Base-by-base conservation (phyloP, 352 stramenopile genomes). In the Phytophthora foliorum region DNA sequence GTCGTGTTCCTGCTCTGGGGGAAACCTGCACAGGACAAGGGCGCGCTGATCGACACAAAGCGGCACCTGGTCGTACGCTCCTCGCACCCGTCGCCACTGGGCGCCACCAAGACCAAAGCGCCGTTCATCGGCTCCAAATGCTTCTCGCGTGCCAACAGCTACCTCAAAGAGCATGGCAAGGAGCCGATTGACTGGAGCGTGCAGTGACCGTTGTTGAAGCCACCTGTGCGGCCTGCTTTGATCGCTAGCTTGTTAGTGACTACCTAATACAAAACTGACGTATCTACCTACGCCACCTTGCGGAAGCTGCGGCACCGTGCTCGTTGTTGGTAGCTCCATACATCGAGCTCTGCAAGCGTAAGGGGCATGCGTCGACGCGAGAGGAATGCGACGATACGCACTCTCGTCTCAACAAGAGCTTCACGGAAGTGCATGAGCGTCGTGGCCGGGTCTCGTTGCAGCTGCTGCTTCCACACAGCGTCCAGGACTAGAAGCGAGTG, bases 1-100 rank as follows among this genome's bases (percentile, higher is more conserved):
- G 82, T 99, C 17, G 98, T 99, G 0, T 99, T 99, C 76, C 67
- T 99, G 65, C 82, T 99, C 8, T 99, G 98, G 98, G 98, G 98
- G 21, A 99, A 98, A 63, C 97, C 97, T 32, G 98, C 98, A 10
- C 90, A 98, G 61, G 70, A 86, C 41, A 97, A 95, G 59, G 77
- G 80, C 21, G 80, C 72, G 14, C 64, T 89, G 42, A 96, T 98
- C 51, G 82, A 98, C 68, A 57, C 70, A 31, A 78, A 54, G 10
- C 93, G 90, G 57, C 92, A 98, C 60, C 69, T 88, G 27, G 81
- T 98, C 63, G 56, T 99, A 72, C 83, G 86, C 85, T 92, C 87
- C 68, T 97, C 85, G 19, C 95, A 99, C 70, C 96, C 95, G 17
- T 99, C 95, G 58, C 97, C 97, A 17, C 81, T 99, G 13, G 95